phyloP scores from a whole-genome alignment of 352 stramenopile genomes.

The Phytophthora aleatoria region DNA sequence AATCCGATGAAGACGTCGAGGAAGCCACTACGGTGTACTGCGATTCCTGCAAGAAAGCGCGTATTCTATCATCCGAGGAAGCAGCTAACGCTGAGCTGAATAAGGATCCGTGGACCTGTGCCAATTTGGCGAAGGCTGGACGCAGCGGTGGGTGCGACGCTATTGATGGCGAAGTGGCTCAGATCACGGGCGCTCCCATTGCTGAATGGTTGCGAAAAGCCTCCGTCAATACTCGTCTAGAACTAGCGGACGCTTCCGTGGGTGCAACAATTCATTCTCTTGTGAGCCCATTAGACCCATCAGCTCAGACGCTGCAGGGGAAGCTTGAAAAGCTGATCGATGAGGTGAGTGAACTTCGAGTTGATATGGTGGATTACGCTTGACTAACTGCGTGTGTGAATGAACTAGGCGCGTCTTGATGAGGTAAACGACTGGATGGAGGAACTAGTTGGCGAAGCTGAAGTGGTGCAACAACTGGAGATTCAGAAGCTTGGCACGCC shows the following conservation, averaged over 20 bases:
- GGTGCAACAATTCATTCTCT: slow-evolving; percentile 35
- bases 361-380: slow-evolving; percentile 3
- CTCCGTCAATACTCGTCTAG: slow-evolving; percentile 51
- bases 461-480: slow-evolving; percentile 62
- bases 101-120: slow-evolving; percentile 65
- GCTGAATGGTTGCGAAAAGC: slow-evolving; percentile 50
- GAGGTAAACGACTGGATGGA: slow-evolving; percentile 83
- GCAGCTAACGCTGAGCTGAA: slow-evolving; percentile 32
- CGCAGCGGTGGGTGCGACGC: slow-evolving; percentile 50
- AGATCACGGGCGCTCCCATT: slow-evolving; percentile 58
- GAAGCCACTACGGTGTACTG: slow-evolving; percentile 79
- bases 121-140: slow-evolving; percentile 37
- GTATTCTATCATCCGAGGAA: slow-evolving; percentile 65
- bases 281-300: slow-evolving; percentile 43
- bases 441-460: slow-evolving; percentile 61
- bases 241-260: slow-evolving; percentile 60
- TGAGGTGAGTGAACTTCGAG: slow-evolving; percentile 33
- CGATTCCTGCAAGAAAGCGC: slow-evolving; percentile 80
- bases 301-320: slow-evolving; percentile 41
- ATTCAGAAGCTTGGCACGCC: slow-evolving; percentile 83
- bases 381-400: slow-evolving; percentile 11
- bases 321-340: slow-evolving; percentile 67
- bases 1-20: slow-evolving; percentile 61
- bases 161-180: slow-evolving; percentile 76
- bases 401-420: slow-evolving; percentile 62